Base-by-base conservation (phyloP, 192 early-diverging fungal species). In the Pilaira anomala region DNA sequence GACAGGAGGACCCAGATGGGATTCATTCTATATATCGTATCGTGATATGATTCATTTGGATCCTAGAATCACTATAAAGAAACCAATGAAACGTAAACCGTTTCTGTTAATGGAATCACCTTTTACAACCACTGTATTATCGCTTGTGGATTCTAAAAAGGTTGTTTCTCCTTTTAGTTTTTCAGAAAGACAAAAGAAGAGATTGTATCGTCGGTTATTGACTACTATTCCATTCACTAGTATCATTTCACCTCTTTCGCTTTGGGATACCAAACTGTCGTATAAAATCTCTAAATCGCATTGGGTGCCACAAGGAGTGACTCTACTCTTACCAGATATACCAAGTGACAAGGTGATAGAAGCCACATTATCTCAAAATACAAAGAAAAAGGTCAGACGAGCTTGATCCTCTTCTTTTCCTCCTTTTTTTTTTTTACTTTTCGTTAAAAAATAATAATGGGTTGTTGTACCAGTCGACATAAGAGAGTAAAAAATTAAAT, bases 1-100 rank as follows among this genome's bases (percentile, higher is more conserved):
- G 18, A 41, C n/a, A 16, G 63, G 63, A 12, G 71, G 65, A 1
- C 71, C 71, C 0, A 13, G 14, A 1, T 72, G 71, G 71, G 22
- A 59, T 4, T 0, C 41, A 3, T 50, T 72, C 46, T 72, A 72
- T 52, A 40, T 51, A 2, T 21, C 28, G 4, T 13, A 39, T 29
- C 51, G 46, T 1, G 22, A 52, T 9, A 13, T 62, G 13, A 26
- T n/a, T 0, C 48, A 62, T 39, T 48, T 72, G 11, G 19, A 25
- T 0, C 70, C 65, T 48, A 12, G 49, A 14, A 39, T 33, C 19
- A 42, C 54, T 2, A 50, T 25, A 1, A 13, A 26, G 0, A 4
- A 14, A 16, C 44, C 56, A 1, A 13, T 9, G 51, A 16, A 19
- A 16, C 30, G 13, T 71, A 51, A 7, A 58, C 64, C 14, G 66